Conservation (phyloP, 2,329 filamentous ascomycete genomes). For the Trichoderma aggressivum region DNA sequence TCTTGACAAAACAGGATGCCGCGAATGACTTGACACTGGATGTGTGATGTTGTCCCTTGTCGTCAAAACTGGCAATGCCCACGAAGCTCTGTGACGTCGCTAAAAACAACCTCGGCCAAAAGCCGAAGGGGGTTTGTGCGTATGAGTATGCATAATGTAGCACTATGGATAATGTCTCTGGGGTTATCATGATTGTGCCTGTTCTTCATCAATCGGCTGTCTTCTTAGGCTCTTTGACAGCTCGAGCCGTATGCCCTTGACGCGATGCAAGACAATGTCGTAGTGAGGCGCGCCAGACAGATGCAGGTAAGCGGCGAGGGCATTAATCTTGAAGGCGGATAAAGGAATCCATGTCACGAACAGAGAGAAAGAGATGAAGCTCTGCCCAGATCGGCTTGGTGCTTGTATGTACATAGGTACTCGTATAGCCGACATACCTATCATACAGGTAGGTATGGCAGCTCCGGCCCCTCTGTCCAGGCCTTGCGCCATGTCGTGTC, state of each 20-base stretch:
- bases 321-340: neutral
- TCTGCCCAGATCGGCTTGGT: constrained; percentile 10
- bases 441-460: neutral
- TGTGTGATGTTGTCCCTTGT: neutral
- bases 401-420: neutral
- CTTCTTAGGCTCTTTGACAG: neutral
- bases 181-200: neutral
- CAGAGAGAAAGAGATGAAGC: neutral
- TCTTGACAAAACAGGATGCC: neutral
- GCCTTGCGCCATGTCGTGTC: constrained; percentile 1
- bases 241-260: neutral
- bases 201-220: neutral
- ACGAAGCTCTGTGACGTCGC: constrained; percentile 12
- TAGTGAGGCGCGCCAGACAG: neutral
- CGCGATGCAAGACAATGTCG: neutral
- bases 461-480: neutral
- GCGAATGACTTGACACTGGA: neutral
- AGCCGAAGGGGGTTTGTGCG: constrained; percentile 8
- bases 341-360: neutral
- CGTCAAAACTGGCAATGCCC: neutral
- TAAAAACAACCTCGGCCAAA: constrained; percentile 15
- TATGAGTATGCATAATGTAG: constrained; percentile 1
- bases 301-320: neutral
- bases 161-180: neutral
- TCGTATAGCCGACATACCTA: constrained; percentile 1